These are phyloP conservation scores for Phtheirospermum japonicum DNA, from an alignment of 257 asterid genomes.

Conservation along the genomic window DNA sequence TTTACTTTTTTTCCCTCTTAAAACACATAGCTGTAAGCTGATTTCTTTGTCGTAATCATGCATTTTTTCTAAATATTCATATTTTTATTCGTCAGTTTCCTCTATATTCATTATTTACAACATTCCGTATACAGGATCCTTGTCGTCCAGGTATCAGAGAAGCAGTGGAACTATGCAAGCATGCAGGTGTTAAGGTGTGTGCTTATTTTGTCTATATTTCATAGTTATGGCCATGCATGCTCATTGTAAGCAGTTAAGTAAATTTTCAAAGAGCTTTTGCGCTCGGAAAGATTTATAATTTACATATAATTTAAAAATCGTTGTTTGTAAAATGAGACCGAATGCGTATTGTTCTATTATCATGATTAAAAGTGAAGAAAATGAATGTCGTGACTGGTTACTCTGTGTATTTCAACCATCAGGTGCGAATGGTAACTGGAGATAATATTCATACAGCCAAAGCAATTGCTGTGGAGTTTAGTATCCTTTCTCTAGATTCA, in stretches of 20 bases:
- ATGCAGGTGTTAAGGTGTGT: conserved; percentile 96
- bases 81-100: neutral
- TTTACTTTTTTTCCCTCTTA: neutral
- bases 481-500: conserved; percentile 62
- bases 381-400: conserved; percentile 7
- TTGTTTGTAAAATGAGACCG: neutral
- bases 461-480: conserved; percentile 92
- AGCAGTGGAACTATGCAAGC: conserved; percentile 81
- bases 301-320: neutral
- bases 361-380: conserved; percentile 3
- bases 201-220: conserved; percentile 24
- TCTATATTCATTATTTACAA: conserved; percentile 10
- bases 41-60: neutral
- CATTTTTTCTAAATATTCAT: neutral
- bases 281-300: conserved; percentile 12
- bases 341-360: neutral
- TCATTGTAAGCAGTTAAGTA: conserved; percentile 5
- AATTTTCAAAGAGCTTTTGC: conserved; percentile 2
- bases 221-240: too few species aligned
- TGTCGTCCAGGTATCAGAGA: conserved; percentile 97
- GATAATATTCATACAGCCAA: conserved; percentile 92
- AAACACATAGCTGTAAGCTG: neutral
- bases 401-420: conserved; percentile 24
- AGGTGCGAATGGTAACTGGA: conserved; percentile 99
- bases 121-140: conserved; percentile 68